Evolutionary conservation across 768 basidiomycete species (phyloP), one percentile per base, ranked within the genome.

Genomic region (Kwoniella dejecticola): DNA sequence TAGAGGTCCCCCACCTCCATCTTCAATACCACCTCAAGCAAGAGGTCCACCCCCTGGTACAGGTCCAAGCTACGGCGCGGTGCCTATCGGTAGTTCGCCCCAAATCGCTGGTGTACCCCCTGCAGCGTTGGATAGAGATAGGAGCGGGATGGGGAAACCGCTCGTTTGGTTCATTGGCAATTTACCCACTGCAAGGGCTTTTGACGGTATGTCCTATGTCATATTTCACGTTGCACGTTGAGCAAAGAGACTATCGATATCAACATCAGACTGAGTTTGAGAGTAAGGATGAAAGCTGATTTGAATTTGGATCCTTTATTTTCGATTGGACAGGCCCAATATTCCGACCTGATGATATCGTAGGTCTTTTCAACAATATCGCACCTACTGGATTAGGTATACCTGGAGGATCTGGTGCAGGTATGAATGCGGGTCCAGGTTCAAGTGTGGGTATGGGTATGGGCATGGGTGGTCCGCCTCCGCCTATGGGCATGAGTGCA

Each of bases 281-380:
- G n/a, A n/a, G n/a, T n/a, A n/a, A n/a, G n/a, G n/a, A n/a, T 56
- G 27, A 45, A 10, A 13, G 26, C 19, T 42, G 12, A 24, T 45
- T n/a, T n/a, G n/a, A n/a, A n/a, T n/a, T n/a, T n/a, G n/a, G 17
- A 3, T 45, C 7, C 7, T 29, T 52, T 19, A 10, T 49, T 44
- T 11, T 31, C 7, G 7, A 7, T 7, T 36, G 33, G 15, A 33
- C 67, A 94, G 92, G 92, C 3, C 93, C 93, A 8, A 84, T 91
- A 38, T 95, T 95, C 81, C 83, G 90, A 58, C 88, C 89, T 1
- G 93, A 96, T 29, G 92, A 95, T 77, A 81, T 95, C 38, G 88
- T 97, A 86, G 87, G 88, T 63, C 73, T 91, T 29, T 88, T 96
- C 78, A 83, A 86, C 33, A 89, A 85, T 40, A 72, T 71, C 38